A percentile compares a stretch with the other conserved stretches of the same genome.
Evolutionary conservation across 1,284 basidiomycete genomes (phyloP).

Genomic region (Exobasidium rhododendri): DNA sequence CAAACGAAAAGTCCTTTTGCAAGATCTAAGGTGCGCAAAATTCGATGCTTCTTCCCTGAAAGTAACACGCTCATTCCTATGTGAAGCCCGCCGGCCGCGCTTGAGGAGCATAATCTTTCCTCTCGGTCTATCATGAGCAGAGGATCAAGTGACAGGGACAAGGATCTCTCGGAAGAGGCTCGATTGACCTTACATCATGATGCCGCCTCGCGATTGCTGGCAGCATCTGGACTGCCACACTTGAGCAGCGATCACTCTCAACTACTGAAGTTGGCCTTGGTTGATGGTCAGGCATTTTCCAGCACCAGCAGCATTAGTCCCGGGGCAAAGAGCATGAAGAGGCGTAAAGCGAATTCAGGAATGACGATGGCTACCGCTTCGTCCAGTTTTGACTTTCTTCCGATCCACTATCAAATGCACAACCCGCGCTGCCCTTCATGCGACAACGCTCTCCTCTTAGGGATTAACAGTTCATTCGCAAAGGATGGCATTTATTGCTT

Average conservation of each 20-base stretch:
- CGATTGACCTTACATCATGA: constrained; percentile 3
- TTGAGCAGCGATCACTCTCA: neutral
- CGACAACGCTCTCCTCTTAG: neutral
- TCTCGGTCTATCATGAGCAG: neutral
- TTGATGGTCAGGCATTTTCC: neutral
- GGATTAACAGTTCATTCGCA: neutral
- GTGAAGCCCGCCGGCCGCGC: no score
- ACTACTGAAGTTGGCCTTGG: neutral
- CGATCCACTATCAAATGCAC: neutral
- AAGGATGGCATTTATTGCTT: neutral
- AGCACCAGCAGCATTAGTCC: neutral
- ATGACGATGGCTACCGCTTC: no score
- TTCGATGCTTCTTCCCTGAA: no score
- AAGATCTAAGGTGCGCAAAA: no score
- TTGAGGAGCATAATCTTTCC: no score
- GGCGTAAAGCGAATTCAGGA: neutral
- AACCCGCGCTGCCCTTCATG: neutral
- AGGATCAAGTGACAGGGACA: neutral
- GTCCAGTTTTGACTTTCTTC: neutral
- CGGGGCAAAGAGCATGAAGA: neutral
- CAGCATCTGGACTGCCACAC: neutral
- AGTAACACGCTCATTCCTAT: no score
- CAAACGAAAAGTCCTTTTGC: no score
- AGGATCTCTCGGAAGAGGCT: neutral
- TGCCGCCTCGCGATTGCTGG: neutral